These are phyloP conservation scores for Ichthyophthirius multifiliis DNA, from an alignment of 169 alveolate genomes.

Conservation along the genomic window DNA sequence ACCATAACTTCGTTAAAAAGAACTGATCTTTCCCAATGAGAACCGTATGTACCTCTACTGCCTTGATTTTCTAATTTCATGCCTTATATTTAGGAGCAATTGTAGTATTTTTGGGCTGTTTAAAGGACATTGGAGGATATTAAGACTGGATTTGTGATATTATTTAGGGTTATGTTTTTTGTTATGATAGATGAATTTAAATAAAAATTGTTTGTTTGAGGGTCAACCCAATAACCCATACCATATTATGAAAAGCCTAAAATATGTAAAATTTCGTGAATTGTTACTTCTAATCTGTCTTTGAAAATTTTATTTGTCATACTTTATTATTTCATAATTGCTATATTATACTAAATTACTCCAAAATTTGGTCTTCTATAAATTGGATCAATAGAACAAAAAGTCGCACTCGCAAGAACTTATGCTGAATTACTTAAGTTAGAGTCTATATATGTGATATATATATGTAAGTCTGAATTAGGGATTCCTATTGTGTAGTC, in stretches of 20 bases:
- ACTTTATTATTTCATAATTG: neutral
- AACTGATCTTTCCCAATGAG: slow-evolving; percentile 41
- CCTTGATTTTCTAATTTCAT: slow-evolving; percentile 47
- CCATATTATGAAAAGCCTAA: neutral
- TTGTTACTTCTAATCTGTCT: neutral
- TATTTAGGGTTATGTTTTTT: too few relatives aligned
- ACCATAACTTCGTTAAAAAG: slow-evolving; percentile 41
- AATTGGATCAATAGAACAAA: neutral
- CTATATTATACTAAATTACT: neutral
- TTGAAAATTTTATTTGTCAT: neutral
- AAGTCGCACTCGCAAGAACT: neutral
- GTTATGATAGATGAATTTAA: too few relatives aligned
- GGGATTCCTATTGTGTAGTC: neutral
- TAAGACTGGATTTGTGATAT: too few relatives aligned
- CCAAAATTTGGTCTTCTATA: slow-evolving; percentile 5
- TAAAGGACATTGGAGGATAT: slow-evolving; percentile 32
- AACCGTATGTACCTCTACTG: slow-evolving; percentile 32
- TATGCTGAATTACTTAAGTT: too few relatives aligned
- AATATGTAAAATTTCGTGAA: neutral
- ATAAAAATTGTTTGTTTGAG: neutral
- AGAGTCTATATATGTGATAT: neutral
- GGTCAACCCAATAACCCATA: neutral
- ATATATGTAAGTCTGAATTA: slow-evolving; percentile 3
- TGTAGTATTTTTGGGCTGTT: slow-evolving; percentile 29
- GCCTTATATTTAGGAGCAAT: slow-evolving; percentile 22